These are phyloP conservation scores for Ormosia emarginata DNA, from an alignment of 306 rosid genomes.

Conservation along the genomic window DNA sequence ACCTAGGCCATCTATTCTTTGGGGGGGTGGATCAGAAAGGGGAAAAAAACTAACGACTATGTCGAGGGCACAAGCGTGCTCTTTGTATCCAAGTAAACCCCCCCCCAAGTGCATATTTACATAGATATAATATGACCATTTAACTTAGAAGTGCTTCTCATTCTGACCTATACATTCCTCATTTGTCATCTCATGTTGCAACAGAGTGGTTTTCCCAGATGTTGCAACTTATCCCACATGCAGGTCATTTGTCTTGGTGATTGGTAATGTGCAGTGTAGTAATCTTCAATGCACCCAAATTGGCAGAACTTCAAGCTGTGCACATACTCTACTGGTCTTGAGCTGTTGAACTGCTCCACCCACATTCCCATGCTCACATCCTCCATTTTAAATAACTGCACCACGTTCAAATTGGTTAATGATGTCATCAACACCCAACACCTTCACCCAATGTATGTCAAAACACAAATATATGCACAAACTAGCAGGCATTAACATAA, in stretches of 20 bases:
- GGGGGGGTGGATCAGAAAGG: background rate
- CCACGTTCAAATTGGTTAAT: background rate
- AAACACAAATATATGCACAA: background rate
- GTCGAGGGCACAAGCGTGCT: constrained; percentile 17
- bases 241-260: constrained; percentile 93
- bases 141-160: constrained; percentile 29
- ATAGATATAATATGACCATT: constrained; percentile 31
- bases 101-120: constrained; percentile 38
- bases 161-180: background rate
- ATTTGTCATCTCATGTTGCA: constrained; percentile 85
- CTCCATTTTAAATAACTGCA: constrained; percentile 94
- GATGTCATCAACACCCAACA: background rate
- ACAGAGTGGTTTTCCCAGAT: constrained; percentile 61
- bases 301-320: constrained; percentile 87
- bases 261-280: constrained; percentile 86
- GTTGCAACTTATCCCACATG: constrained; percentile 78
- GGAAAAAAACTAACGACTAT: constrained; percentile 21
- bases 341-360: constrained; percentile 74
- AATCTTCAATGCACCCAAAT: constrained; percentile 79
- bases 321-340: constrained; percentile 55
- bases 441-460: background rate
- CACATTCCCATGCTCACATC: constrained; percentile 99
- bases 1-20: background rate
- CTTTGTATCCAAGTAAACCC: constrained; percentile 9
- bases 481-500: background rate